Conservation (phyloP, 495 filamentous ascomycete genomes). For the Podospora sp. region DNA sequence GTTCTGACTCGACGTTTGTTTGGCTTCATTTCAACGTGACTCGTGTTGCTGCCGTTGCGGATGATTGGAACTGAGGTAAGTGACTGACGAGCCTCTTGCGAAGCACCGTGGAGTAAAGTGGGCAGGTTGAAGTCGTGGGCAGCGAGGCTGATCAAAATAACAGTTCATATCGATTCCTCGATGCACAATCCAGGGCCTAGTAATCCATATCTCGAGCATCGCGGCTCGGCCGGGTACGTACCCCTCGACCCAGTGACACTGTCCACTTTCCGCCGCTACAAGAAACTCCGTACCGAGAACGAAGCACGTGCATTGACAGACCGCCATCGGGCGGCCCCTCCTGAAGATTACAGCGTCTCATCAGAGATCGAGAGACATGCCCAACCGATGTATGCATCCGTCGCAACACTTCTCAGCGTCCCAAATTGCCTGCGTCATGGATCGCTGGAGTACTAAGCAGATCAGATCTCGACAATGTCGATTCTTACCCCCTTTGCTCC, state of each 20-base stretch:
- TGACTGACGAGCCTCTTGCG: too few species aligned
- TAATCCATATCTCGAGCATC: neutral
- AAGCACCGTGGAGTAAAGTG: too few species aligned
- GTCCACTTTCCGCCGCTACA: neutral
- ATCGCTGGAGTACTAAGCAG: neutral
- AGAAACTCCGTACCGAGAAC: neutral
- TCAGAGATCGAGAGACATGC: constrained; percentile 7
- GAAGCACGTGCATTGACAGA: neutral
- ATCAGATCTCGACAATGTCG: neutral
- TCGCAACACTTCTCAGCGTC: neutral
- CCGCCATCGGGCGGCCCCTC: neutral
- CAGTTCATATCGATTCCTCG: too few species aligned
- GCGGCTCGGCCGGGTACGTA: neutral
- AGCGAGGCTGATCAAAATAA: too few species aligned
- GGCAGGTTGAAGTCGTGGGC: too few species aligned
- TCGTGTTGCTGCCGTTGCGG: neutral
- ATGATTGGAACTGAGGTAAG: too few species aligned
- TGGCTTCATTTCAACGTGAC: neutral
- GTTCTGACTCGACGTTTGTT: neutral
- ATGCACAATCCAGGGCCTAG: neutral
- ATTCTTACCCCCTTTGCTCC: neutral
- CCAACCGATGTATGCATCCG: neutral
- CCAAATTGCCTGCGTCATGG: neutral
- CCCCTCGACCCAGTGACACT: too few species aligned
- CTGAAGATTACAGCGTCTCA: constrained; percentile 20